Evolutionary conservation across 23 red algal genomes (phyloP), one percentile per base, ranked within the genome.

Genomic region (Rhodosorus marinus): DNA sequence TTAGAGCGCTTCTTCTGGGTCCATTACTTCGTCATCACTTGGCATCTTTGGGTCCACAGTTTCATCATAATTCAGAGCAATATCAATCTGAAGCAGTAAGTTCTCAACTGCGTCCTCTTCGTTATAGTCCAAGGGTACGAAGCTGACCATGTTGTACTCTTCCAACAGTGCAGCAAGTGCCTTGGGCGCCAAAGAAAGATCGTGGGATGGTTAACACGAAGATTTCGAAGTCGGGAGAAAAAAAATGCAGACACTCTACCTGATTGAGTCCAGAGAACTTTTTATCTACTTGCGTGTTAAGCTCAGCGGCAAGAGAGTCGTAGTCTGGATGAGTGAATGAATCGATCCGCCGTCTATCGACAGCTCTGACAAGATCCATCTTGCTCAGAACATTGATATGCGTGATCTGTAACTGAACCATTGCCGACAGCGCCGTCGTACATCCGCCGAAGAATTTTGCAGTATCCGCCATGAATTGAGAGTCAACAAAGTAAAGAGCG

Each of bases 381-480:
- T 98, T 98, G 29, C 55, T 74, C 51, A 98, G 59, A 4, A 98
- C 72, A 49, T 80, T 98, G 7, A 98, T 20, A 55, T 98, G 90
- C 5, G 90, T 67, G 23, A 98, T 51, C 41, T 75, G 73, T 9
- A 98, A 57, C 41, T 85, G 87, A 17, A 94, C 29, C 87, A 94
- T 94, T 19, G 87, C 73, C 5, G 87, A 76, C 30, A 94, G 40
- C 0, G 87, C 87, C 8, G 87, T 72, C 8, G 84, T 57, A 28
- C 67, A 72, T 2, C 78, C 87, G n/a, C 75, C 87, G 31, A 94
- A 66, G 59, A 84, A 94, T 33, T 94, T 94, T 26, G 60, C 33
- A 8, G 56, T 62, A 52, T 94, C 87, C 8, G 30, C 61, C 60
- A 83, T 56, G 53, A 83, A 83, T 65, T 75, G 68, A 8, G 87